Evolutionary conservation across 1,139 yeast species (phyloP), one percentile per base, ranked within the genome.

Genomic region (Oligophagozyma castellii): DNA sequence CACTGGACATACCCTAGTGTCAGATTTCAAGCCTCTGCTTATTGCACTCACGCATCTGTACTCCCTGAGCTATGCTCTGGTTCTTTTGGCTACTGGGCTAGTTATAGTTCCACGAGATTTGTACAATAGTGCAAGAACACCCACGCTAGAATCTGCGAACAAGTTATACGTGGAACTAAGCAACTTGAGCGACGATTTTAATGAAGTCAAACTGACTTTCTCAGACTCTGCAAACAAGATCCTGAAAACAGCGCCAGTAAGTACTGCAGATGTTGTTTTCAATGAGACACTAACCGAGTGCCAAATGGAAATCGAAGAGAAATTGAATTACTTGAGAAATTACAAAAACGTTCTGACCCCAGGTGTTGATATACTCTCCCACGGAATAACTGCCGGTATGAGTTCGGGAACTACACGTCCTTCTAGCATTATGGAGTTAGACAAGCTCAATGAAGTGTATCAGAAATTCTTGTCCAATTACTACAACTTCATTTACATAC

Each of bases 41-140:
- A 48, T 51, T 11, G 44, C 56, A 1, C 22, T 50, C 29, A 38
- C 53, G 4, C 55, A 51, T 35, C 29, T 51, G 10, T 51, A 51
- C 31, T 50, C 55, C 2, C 33, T 51, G 21, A 42, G 43, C 10
- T 51, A 47, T 27, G 48, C 52, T 1, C 34, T 51, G 21, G 32
- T 47, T 4, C 27, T 51, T 16, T 34, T 51, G 12, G 34, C 53
- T 1, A 39, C 44, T 14, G 56, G 56, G 7, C 31, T 51, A 10
- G 36, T 48, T 4, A 29, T 45, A 5, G 32, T 48, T 11, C 56
- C 56, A 11, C 43, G 35, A 30, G 42, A 41, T 25, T 28, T 48
- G 13, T 30, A 18, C 10, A 7, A 10, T n/a, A n/a, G n/a, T n/a
- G n/a, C n/a, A n/a, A n/a, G 45, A n/a, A 29, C 37, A 11, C 10